A percentile compares a stretch with the other conserved stretches of the same genome.
phyloP scores from a whole-genome alignment of 345 rosid genomes.

The Eucalyptus marginata region DNA sequence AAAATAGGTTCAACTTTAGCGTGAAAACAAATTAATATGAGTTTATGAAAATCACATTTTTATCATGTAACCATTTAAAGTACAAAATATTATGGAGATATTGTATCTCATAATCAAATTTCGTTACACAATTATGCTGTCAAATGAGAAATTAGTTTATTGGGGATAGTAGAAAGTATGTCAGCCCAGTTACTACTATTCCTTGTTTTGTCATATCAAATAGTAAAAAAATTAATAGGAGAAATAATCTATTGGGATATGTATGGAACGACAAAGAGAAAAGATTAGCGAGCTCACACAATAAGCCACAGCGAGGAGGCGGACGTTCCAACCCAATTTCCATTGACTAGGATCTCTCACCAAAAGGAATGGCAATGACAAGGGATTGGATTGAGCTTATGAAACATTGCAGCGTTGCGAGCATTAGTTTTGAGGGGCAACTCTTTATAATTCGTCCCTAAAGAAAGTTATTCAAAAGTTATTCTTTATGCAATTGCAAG shows the following conservation, averaged over 20 bases:
- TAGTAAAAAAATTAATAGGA: not conserved
- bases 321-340: slow-evolving; percentile 70
- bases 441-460: slow-evolving; percentile 46
- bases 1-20: not conserved
- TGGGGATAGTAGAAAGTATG: slow-evolving; percentile 36
- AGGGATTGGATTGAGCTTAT: slow-evolving; percentile 67
- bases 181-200: slow-evolving; percentile 57
- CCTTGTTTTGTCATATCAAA: slow-evolving; percentile 19
- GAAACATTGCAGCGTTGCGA: slow-evolving; percentile 63
- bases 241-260: not conserved
- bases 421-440: slow-evolving; percentile 74
- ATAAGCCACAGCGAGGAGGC: slow-evolving; percentile 57
- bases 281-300: slow-evolving; percentile 30
- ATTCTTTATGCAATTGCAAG: not conserved
- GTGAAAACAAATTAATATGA: not conserved
- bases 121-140: no score
- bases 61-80: no score
- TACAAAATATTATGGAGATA: no score
- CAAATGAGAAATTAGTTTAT: no score
- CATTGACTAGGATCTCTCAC: slow-evolving; percentile 58
- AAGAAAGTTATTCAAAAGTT: not conserved
- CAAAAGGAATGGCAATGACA: slow-evolving; percentile 44
- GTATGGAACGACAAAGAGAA: not conserved
- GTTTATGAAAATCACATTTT: no score
- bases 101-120: no score